Conservation (phyloP, 164 flowering plant genomes). For the Berberis thunbergii region DNA sequence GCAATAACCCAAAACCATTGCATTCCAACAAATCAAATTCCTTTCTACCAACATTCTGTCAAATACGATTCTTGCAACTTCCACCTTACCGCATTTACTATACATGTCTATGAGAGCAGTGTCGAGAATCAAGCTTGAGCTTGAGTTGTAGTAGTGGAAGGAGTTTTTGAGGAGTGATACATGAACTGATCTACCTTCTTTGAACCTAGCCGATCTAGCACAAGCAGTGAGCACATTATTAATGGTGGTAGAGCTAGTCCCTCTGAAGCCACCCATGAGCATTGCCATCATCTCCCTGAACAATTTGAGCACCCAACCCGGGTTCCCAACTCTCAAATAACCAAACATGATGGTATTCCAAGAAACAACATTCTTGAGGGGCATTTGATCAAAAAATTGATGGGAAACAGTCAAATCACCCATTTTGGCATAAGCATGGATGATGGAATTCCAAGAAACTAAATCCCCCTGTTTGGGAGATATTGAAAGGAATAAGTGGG, state of each 20-base stretch:
- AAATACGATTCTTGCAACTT: slow-evolving; percentile 36
- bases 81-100: slow-evolving; percentile 42
- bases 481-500: slow-evolving; percentile 45
- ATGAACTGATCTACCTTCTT: slow-evolving; percentile 71
- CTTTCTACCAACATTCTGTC: slow-evolving; percentile 25
- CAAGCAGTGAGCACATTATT: slow-evolving; percentile 48
- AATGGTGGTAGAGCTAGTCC: slow-evolving; percentile 35
- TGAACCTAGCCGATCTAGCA: slow-evolving; percentile 53
- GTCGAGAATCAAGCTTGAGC: slow-evolving; percentile 30
- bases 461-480: slow-evolving; percentile 43
- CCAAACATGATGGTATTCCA: slow-evolving; percentile 64
- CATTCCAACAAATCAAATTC: slow-evolving; percentile 67
- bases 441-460: slow-evolving; percentile 61
- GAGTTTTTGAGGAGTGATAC: slow-evolving; percentile 29
- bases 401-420: slow-evolving; percentile 39
- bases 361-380: slow-evolving; percentile 45
- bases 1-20: slow-evolving; percentile 69
- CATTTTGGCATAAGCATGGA: slow-evolving; percentile 27
- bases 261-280: slow-evolving; percentile 29
- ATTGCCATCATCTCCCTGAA: slow-evolving; percentile 56
- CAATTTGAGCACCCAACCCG: slow-evolving; percentile 51
- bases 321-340: slow-evolving; percentile 39
- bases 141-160: not conserved
- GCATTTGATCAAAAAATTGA: slow-evolving; percentile 49
- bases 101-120: slow-evolving; percentile 69